Evolutionary conservation across 768 basidiomycete species (phyloP), one percentile per base, ranked within the genome.

Genomic region (Tricholoma saponaceum): DNA sequence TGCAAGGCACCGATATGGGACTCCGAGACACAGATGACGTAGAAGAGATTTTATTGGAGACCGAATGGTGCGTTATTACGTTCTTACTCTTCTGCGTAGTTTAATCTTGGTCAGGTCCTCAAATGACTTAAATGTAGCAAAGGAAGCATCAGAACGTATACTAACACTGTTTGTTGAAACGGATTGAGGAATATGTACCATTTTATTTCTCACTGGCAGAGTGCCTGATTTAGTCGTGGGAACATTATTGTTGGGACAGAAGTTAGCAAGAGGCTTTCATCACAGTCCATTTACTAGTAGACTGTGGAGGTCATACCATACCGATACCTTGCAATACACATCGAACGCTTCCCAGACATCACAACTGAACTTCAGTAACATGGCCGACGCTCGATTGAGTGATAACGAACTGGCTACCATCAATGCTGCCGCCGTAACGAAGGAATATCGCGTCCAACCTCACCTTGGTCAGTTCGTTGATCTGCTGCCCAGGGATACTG

Each of bases 341-440:
- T n/a, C 39, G 28, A 41, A 41, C 52, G 52, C 52, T 26, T 20
- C 39, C 25, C 23, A 32, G n/a, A 28, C 44, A 44, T 25, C 30
- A 16, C 39, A 46, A 18, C 56, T 37, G 25, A 23, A 53, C 41
- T 16, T 46, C 16, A 52, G 51, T 54, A 67, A 54, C 61, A 82
- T 82, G 82, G 58, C 74, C 50, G 71, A 83, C 70, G 79, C 87
- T 66, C 82, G 87, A 60, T 72, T 91, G 52, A 87, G 77, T 67
- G 86, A 91, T 70, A 79, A 71, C 62, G 89, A 92, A 69, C 72
- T 92, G 66, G 87, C 89, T 55, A 80, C 83, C 52, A 86, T 93
- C 70, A 92, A 93, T 70, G 90, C 90, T 52, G 90, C 92, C 51
- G 93, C 93, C 32, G 93, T 93, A 51, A 93, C 92, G 52, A 85